Conservation (phyloP, 2,329 filamentous ascomycete species). For the Scedosporium apiospermum region DNA sequence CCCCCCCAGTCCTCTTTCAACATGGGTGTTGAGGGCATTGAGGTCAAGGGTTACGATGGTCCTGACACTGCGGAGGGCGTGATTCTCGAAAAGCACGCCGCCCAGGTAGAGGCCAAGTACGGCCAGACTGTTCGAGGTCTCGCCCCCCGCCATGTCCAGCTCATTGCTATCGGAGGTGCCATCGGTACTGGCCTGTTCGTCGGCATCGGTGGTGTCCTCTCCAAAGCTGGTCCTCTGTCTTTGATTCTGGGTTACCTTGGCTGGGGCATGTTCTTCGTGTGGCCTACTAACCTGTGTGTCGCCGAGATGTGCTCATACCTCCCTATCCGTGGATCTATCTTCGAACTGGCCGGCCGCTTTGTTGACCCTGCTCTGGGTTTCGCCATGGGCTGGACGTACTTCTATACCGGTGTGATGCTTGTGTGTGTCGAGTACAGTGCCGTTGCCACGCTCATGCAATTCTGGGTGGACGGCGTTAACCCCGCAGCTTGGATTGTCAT, state of each 20-base stretch:
- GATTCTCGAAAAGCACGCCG: too few species aligned
- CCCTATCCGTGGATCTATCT: slow-evolving; percentile 43
- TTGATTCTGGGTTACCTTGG: slow-evolving; percentile 33
- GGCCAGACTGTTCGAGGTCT: slow-evolving; percentile 7
- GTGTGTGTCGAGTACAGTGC: slow-evolving; percentile 35
- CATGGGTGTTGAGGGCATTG: too few species aligned
- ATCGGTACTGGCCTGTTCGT: slow-evolving; percentile 23
- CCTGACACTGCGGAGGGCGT: too few species aligned
- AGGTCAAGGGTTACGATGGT: too few species aligned
- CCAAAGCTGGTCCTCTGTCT: slow-evolving; percentile 31
- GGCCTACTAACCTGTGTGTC: slow-evolving; percentile 33
- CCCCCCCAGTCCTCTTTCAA: too few species aligned
- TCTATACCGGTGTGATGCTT: slow-evolving; percentile 35
- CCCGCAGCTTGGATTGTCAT: slow-evolving; percentile 39
- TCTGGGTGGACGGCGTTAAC: slow-evolving; percentile 31
- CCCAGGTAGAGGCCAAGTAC: too few species aligned
- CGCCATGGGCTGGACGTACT: slow-evolving; percentile 42
- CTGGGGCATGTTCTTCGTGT: slow-evolving; percentile 34
- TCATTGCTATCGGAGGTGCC: slow-evolving; percentile 38
- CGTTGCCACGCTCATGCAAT: slow-evolving; percentile 33
- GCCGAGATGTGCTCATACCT: slow-evolving; percentile 50
- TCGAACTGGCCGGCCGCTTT: slow-evolving; percentile 44
- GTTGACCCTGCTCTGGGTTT: slow-evolving; percentile 49
- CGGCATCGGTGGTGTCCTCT: too few species aligned
- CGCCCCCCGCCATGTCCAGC: slow-evolving; percentile 31